Conservation (phyloP, 768 basidiomycete species). For the Suillus alpinus region DNA sequence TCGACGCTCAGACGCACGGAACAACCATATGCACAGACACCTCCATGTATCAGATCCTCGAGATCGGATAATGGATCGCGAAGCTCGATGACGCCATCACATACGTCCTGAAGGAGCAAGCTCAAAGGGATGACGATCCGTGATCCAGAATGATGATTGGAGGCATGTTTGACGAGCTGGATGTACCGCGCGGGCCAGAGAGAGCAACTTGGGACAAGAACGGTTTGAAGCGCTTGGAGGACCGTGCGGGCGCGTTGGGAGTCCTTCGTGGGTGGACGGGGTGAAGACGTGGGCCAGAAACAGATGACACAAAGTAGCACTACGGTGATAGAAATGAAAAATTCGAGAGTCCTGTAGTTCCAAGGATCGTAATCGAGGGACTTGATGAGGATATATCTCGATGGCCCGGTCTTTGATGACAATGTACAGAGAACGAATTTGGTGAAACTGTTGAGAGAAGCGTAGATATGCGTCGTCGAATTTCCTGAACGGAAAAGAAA, state of each 20-base stretch:
- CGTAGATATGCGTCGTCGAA: background rate
- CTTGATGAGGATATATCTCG: background rate
- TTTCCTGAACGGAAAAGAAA: background rate
- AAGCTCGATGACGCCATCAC: conserved; percentile 42
- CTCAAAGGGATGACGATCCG: conserved; percentile 32
- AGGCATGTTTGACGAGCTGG: conserved; percentile 23
- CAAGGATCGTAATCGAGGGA: background rate
- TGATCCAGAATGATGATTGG: conserved; percentile 12
- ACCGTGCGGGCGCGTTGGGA: conserved; percentile 15
- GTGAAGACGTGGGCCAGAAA: background rate
- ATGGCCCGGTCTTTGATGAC: background rate
- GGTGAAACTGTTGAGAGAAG: background rate
- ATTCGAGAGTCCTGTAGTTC: background rate
- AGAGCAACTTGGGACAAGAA: conserved; percentile 44
- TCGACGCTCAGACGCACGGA: conserved; percentile 32
- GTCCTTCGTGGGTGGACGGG: conserved; percentile 10
- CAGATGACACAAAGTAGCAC: background rate
- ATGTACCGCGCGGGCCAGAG: conserved; percentile 43
- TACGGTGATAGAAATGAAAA: background rate
- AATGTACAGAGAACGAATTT: background rate
- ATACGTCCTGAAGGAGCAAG: conserved; percentile 35
- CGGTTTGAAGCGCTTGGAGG: conserved; percentile 36
- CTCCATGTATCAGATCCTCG: conserved; percentile 32
- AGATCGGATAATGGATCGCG: conserved; percentile 39
- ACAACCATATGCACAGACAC: conserved; percentile 37